A percentile compares a stretch with the other conserved stretches of the same genome.
Evolutionary conservation across 2,329 filamentous ascomycete species (phyloP).

Genomic region (Xenosphaeropsis pyriputrescens): DNA sequence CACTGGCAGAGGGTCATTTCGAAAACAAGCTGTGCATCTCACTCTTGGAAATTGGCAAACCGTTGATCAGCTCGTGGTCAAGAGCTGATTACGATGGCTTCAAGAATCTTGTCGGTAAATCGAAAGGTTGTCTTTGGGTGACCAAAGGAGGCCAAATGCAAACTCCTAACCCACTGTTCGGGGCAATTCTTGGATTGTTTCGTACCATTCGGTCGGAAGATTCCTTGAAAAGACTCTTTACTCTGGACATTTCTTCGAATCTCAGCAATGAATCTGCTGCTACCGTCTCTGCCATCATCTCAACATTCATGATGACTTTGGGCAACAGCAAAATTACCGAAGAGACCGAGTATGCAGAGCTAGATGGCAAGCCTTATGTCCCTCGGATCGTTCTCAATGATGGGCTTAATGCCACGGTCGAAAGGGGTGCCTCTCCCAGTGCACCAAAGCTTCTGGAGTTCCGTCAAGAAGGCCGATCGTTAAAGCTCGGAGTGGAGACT

Average conservation of each 20-base stretch:
- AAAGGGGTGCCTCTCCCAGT: neutral
- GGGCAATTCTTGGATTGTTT: neutral
- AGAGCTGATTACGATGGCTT: neutral
- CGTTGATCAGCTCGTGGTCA: too few species aligned
- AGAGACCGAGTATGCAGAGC: neutral
- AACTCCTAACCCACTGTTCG: neutral
- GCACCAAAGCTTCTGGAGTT: neutral
- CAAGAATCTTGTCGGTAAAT: neutral
- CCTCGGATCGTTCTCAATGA: neutral
- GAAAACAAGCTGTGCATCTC: too few species aligned
- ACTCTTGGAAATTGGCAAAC: too few species aligned
- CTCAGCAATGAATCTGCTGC: too few species aligned
- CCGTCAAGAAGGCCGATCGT: neutral
- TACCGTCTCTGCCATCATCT: neutral
- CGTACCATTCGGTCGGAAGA: neutral
- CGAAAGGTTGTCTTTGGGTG: neutral
- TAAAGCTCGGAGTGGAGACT: slow-evolving; percentile 5
- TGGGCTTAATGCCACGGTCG: neutral
- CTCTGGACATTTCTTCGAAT: neutral
- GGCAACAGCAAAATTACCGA: too few species aligned
- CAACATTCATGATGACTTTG: neutral
- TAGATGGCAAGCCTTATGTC: neutral
- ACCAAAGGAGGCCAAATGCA: neutral
- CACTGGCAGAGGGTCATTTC: too few species aligned
- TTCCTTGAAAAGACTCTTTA: neutral